Base-by-base conservation (phyloP, 495 filamentous ascomycete genomes). In the Penicilliopsis zonata region DNA sequence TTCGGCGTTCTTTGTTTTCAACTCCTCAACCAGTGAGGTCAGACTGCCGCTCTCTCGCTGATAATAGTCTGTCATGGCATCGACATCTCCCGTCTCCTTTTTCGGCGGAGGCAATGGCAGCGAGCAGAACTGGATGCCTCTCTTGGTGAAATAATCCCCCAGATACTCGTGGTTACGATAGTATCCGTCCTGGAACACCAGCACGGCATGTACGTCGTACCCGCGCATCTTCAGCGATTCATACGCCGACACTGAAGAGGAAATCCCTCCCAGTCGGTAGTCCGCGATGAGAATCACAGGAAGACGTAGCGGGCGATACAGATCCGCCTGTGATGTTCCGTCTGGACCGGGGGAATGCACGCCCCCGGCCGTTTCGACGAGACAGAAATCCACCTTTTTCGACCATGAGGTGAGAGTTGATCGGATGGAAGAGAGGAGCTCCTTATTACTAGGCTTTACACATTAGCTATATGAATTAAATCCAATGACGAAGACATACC, bases 321-420 rank as follows among this genome's bases (percentile, higher is more conserved):
- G 50, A 42, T 87, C 80, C 4, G 75, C 80, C 44, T 87, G 82
- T 0, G 76, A 77, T 17, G 61, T 75, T n/a, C 78, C 80, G 34
- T 72, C 78, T 8, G 80, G 80, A 2, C 69, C 68, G 0, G 82
- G 82, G 1, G 80, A 84, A 44, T 83, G 70, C 1, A 82, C 74
- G 7, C 82, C 82, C 3, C 82, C 82, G 0, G 82, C 82, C 1
- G 82, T 86, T 49, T 87, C 82, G 20, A 87, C 59, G 18, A 87
- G 55, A 2, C 76, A 57, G 31, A 67, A 51, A 23, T 54, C 49
- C 23, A 62, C 38, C 9, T 27, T 53, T 30, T 26, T 43, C 18
- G 55, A 62, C 55, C 55, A 71, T 37, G 37, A 46, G 31, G 45
- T 53, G 24, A 70, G 53, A 25, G 57, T 71, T 37, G 42, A 40